These are phyloP conservation scores for Podospora sp. DNA, from an alignment of 495 filamentous ascomycete genomes.

Conservation along the genomic window DNA sequence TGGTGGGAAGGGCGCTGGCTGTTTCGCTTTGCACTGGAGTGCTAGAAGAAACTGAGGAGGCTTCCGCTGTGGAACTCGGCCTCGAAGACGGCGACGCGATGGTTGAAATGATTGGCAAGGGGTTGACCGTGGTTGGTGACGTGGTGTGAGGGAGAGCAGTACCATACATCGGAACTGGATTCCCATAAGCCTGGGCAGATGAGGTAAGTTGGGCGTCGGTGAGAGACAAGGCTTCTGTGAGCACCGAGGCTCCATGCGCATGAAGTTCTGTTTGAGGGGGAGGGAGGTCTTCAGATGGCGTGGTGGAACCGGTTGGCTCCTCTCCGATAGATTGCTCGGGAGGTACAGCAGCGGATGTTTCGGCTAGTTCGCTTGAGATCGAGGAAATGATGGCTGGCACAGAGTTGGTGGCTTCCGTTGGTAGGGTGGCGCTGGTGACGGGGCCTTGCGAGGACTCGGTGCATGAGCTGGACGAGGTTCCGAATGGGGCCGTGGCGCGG, in stretches of 20 bases:
- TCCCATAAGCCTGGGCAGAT: slow-evolving; percentile 19
- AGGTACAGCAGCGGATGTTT: background rate
- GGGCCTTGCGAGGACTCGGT: slow-evolving; percentile 1
- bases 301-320: background rate
- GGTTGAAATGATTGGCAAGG: background rate
- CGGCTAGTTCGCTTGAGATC: background rate
- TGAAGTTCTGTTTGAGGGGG: slow-evolving; percentile 30
- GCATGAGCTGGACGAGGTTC: slow-evolving; percentile 8
- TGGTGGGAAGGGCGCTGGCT: too few species aligned
- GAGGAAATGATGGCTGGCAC: background rate
- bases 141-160: background rate
- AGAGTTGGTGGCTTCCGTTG: background rate
- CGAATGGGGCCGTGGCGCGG: background rate
- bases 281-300: slow-evolving; percentile 1
- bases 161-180: slow-evolving; percentile 17
- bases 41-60: too few species aligned
- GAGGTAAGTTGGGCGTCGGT: slow-evolving; percentile 22
- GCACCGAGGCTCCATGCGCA: background rate
- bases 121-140: background rate
- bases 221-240: background rate
- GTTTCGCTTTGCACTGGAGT: too few species aligned
- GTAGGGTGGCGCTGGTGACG: background rate
- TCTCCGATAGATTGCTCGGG: background rate
- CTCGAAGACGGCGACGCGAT: too few species aligned
- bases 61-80: too few species aligned